A percentile compares a stretch with the other conserved stretches of the same genome.
These are phyloP conservation scores for Malbranchea cinnamomea DNA, from an alignment of 2,329 filamentous ascomycete species.

Conservation along the genomic window DNA sequence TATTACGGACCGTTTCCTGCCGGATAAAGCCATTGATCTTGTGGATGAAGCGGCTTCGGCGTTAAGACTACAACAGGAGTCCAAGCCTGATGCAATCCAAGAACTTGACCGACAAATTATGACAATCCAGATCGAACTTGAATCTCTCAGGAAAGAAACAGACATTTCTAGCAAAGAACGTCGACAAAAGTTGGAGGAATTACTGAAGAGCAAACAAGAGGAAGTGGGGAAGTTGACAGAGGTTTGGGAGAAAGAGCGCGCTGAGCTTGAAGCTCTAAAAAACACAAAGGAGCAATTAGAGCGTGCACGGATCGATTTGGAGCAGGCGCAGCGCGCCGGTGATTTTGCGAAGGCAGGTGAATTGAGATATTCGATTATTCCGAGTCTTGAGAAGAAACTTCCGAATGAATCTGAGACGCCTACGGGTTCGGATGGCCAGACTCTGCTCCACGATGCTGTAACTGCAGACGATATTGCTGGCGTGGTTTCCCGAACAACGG, in stretches of 20 bases:
- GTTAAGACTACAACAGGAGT: slow-evolving; percentile 83
- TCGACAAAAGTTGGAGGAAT: slow-evolving; percentile 67
- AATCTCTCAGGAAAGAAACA: slow-evolving; percentile 85
- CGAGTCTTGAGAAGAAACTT: slow-evolving; percentile 60
- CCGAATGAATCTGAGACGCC: slow-evolving; percentile 51
- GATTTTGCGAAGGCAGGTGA: slow-evolving; percentile 87
- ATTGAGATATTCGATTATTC: slow-evolving; percentile 76
- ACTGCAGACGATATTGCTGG: slow-evolving; percentile 85
- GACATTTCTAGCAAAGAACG: slow-evolving; percentile 81
- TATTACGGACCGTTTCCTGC: slow-evolving; percentile 88
- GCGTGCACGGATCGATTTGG: slow-evolving; percentile 67
- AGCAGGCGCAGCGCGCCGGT: slow-evolving; percentile 72
- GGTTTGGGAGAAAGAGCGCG: slow-evolving; percentile 80
- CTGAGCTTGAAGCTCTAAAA: slow-evolving; percentile 76
- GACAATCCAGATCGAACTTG: slow-evolving; percentile 92
- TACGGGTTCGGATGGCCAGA: slow-evolving; percentile 31
- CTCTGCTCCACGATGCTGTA: slow-evolving; percentile 84
- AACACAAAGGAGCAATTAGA: slow-evolving; percentile 79
- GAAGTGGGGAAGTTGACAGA: slow-evolving; percentile 61
- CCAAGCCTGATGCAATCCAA: slow-evolving; percentile 89
- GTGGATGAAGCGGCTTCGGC: slow-evolving; percentile 93
- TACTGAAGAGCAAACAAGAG: slow-evolving; percentile 60
- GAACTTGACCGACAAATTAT: slow-evolving; percentile 87
- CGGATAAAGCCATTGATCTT: slow-evolving; percentile 92
- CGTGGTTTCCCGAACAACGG: slow-evolving; percentile 81